A percentile compares a stretch with the other conserved stretches of the same genome.
Evolutionary conservation across 495 filamentous ascomycete species (phyloP).

Genomic region (Hypoxylon lienhwacheense): DNA sequence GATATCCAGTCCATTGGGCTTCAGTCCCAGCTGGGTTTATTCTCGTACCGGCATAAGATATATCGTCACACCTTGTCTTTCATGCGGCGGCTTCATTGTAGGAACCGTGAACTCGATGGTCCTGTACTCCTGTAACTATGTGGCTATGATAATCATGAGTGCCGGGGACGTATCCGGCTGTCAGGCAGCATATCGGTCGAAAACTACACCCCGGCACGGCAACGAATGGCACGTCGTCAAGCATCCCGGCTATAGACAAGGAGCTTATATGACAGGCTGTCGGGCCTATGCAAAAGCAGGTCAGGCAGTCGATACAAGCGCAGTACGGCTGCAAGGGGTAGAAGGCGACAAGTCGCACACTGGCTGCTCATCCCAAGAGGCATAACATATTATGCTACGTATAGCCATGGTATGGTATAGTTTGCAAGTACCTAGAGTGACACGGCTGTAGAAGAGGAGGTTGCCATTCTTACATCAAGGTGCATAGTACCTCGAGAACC

Average conservation of each 20-base stretch:
- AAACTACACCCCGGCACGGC: conserved; percentile 5
- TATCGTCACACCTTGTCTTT: conserved; percentile 12
- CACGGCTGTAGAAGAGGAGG: conserved; percentile 12
- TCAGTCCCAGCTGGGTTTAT: conserved; percentile 2
- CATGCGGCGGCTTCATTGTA: not conserved
- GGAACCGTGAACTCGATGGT: not conserved
- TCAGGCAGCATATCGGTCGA: conserved; percentile 4
- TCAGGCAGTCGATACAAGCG: not conserved
- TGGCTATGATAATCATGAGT: too few species aligned
- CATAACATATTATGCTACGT: too few species aligned
- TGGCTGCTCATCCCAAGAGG: conserved; percentile 14
- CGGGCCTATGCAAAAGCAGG: conserved; percentile 16
- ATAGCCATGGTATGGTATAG: conserved; percentile 11
- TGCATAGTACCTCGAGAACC: conserved; percentile 24
- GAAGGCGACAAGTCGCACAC: not conserved
- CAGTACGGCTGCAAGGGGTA: conserved; percentile 27
- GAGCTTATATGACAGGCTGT: conserved; percentile 18
- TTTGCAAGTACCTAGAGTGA: conserved; percentile 11
- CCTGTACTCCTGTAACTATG: conserved; percentile 13
- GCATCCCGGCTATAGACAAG: conserved; percentile 16
- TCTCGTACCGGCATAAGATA: conserved; percentile 5
- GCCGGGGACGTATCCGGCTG: conserved; percentile 8
- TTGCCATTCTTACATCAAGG: conserved; percentile 27
- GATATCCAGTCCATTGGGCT: conserved; percentile 12
- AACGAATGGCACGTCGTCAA: conserved; percentile 16